Percentiles rank a stretch among this genome's conserved stretches.
These are phyloP conservation scores for Cicer judaicum DNA, from an alignment of 306 rosid genomes.

Conservation along the genomic window DNA sequence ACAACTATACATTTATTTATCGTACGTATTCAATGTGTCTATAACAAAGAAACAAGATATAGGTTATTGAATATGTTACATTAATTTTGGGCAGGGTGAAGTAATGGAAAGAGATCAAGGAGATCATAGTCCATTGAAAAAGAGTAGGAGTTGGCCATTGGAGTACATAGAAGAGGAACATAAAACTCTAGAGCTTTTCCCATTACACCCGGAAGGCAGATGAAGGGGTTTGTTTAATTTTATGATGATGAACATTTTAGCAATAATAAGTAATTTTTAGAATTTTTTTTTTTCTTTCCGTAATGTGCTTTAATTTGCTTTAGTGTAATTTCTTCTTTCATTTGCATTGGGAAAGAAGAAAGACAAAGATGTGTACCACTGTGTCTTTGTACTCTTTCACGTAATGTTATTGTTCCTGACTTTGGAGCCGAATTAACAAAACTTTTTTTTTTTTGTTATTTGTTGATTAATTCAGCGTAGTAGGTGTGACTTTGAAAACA, in stretches of 20 bases:
- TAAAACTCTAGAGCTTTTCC: constrained; percentile 93
- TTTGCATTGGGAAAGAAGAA: constrained; percentile 70
- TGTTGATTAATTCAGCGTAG: constrained; percentile 45
- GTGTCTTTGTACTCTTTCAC: constrained; percentile 51
- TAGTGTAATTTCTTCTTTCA: constrained; percentile 48
- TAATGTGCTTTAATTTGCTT: constrained; percentile 50
- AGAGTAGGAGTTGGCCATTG: constrained; percentile 77
- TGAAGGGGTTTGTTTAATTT: constrained; percentile 50
- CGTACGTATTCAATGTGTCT: too few relatives aligned
- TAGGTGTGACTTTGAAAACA: constrained; percentile 49
- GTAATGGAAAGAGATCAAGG: constrained; percentile 55
- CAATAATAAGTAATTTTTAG: not conserved
- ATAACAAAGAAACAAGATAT: too few relatives aligned
- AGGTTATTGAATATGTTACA: not conserved
- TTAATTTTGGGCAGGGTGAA: constrained; percentile 44
- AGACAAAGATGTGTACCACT: constrained; percentile 52
- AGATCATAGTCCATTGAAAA: constrained; percentile 80
- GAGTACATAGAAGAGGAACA: constrained; percentile 72
- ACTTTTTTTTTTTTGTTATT: not conserved
- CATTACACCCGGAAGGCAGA: constrained; percentile 89
- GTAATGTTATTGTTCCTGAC: constrained; percentile 47
- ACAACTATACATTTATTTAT: too few relatives aligned
- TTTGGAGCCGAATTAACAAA: constrained; percentile 57
- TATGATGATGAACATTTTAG: constrained; percentile 2
- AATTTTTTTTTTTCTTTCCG: not conserved